These are phyloP conservation scores for Tulasnella sp. DNA, from an alignment of 768 basidiomycete species.

Conservation along the genomic window DNA sequence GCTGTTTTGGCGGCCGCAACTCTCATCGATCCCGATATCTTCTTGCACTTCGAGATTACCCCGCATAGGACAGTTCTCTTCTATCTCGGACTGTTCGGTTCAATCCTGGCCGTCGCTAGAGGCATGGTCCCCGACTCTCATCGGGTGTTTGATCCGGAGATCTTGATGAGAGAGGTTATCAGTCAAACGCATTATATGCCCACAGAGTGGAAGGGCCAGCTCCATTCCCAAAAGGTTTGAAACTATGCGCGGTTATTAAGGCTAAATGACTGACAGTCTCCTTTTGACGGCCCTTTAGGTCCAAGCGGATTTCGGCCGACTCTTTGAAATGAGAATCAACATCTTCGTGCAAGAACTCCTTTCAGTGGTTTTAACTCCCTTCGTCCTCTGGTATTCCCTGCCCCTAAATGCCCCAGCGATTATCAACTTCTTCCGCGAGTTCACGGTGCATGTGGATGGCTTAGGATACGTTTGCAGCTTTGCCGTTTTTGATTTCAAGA, in stretches of 20 bases:
- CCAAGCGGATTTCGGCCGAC: constrained; percentile 79
- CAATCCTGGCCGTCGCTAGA: constrained; percentile 75
- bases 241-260: neutral
- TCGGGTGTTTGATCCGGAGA: constrained; percentile 84
- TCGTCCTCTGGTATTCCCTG: constrained; percentile 86
- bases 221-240: constrained; percentile 78
- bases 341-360: constrained; percentile 81
- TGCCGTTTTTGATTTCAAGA: constrained; percentile 94
- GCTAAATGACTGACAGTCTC: neutral
- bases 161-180: constrained; percentile 85
- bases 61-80: constrained; percentile 87
- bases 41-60: constrained; percentile 90
- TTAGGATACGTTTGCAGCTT: constrained; percentile 96
- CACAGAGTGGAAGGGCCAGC: constrained; percentile 73
- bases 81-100: constrained; percentile 81
- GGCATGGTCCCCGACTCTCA: constrained; percentile 97
- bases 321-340: constrained; percentile 87
- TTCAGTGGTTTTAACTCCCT: constrained; percentile 87
- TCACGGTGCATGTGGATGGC: constrained; percentile 92
- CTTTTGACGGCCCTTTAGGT: constrained; percentile 36
- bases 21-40: constrained; percentile 84
- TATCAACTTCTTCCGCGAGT: constrained; percentile 97
- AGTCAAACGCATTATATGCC: constrained; percentile 95
- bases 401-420: constrained; percentile 82
- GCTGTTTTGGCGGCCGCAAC: constrained; percentile 90